A percentile compares a stretch with the other conserved stretches of the same genome.
Evolutionary conservation across 805 yeast genomes (phyloP).

Genomic region (Blastobotrys chiropterorum): DNA sequence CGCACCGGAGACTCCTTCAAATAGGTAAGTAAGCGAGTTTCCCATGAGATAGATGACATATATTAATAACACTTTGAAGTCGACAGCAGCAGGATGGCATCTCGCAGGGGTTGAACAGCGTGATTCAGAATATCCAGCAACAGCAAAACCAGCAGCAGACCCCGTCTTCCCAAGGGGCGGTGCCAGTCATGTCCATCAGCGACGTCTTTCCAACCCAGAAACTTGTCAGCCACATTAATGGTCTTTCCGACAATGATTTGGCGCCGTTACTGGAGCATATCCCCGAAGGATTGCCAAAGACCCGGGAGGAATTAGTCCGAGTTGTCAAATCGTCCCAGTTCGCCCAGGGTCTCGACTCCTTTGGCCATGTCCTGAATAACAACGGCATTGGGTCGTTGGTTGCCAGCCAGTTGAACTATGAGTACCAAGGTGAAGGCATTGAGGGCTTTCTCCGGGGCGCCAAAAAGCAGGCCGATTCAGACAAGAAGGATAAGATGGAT

Average conservation of each 20-base stretch:
- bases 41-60: too few relatives aligned
- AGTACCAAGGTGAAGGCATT: conserved; percentile 51
- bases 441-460: conserved; percentile 43
- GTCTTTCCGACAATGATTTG: conserved; percentile 31
- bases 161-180: neutral
- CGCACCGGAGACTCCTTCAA: neutral
- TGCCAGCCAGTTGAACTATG: conserved; percentile 43
- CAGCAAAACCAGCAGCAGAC: neutral
- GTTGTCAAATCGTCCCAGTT: conserved; percentile 47
- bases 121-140: neutral
- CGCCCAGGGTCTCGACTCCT: conserved; percentile 36
- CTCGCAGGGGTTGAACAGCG: neutral
- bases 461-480: conserved; percentile 22
- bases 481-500: conserved; percentile 4
- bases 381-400: conserved; percentile 38
- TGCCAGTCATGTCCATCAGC: conserved; percentile 31
- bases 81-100: too few relatives aligned
- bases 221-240: conserved; percentile 32
- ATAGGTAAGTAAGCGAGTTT: neutral
- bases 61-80: too few relatives aligned
- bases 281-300: conserved; percentile 38
- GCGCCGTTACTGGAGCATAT: conserved; percentile 34
- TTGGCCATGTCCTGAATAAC: conserved; percentile 42
- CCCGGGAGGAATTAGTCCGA: conserved; percentile 36
- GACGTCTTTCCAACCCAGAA: conserved; percentile 33